Evolutionary conservation across 805 yeast genomes (phyloP).

Genomic region (Saturnispora gosingensis): DNA sequence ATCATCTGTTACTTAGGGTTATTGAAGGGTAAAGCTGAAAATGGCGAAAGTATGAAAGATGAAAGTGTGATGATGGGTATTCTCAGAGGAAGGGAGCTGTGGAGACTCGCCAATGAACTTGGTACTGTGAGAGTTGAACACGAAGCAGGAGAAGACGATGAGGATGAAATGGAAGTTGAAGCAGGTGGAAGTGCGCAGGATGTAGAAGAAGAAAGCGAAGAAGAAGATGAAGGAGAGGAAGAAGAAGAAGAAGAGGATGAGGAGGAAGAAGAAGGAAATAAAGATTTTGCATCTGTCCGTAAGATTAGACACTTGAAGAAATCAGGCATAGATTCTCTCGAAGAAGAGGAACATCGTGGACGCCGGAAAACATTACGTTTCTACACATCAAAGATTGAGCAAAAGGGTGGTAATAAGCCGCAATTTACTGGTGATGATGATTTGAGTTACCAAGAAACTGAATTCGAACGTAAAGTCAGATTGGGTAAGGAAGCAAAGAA

Average conservation of each 20-base stretch:
- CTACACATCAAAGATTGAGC: slow-evolving; percentile 95
- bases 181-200: slow-evolving; percentile 15
- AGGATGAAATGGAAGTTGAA: slow-evolving; percentile 20
- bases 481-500: slow-evolving; percentile 79
- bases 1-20: slow-evolving; percentile 73
- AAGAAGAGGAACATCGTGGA: slow-evolving; percentile 73
- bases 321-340: slow-evolving; percentile 58
- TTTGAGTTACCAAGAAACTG: slow-evolving; percentile 83
- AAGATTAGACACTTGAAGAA: slow-evolving; percentile 32
- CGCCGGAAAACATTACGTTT: slow-evolving; percentile 80
- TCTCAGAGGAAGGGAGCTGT: slow-evolving; percentile 70
- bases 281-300: slow-evolving; percentile 27
- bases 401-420: slow-evolving; percentile 57
- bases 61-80: slow-evolving; percentile 86
- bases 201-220: slow-evolving; percentile 14
- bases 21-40: slow-evolving; percentile 45
- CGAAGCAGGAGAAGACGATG: slow-evolving; percentile 21
- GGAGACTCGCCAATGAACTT: slow-evolving; percentile 69
- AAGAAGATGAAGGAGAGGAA: slow-evolving; percentile 12
- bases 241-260: slow-evolving; percentile 8
- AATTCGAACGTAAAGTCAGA: slow-evolving; percentile 83
- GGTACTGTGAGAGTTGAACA: slow-evolving; percentile 11
- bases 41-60: slow-evolving; percentile 66
- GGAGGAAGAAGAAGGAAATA: slow-evolving; percentile 34
- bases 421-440: slow-evolving; percentile 76